Percentiles rank a stretch among this genome's conserved stretches.
Conservation (phyloP, 2,329 filamentous ascomycete species). For the Trichoderma breve region DNA sequence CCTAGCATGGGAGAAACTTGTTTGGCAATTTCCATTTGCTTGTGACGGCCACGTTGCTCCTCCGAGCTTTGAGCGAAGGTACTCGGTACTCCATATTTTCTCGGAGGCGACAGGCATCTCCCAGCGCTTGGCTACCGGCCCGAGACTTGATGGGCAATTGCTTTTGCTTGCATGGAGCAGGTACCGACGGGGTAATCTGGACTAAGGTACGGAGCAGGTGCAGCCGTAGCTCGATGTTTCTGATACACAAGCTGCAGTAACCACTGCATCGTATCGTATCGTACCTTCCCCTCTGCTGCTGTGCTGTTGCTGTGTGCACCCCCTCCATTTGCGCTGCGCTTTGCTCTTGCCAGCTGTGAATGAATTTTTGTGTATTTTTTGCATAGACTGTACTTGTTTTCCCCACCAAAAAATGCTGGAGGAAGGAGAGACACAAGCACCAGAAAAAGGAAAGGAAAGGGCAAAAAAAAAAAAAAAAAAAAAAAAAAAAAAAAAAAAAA, state of each 20-base stretch:
- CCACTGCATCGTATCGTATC: conserved; percentile 13
- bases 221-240: background rate
- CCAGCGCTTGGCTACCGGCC: conserved; percentile 1
- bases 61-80: background rate
- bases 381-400: background rate
- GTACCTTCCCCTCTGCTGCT: conserved; percentile 6
- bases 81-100: conserved; percentile 9
- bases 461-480: background rate
- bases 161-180: background rate
- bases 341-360: conserved; percentile 12
- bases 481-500: background rate
- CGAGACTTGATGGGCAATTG: background rate
- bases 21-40: background rate
- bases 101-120: background rate
- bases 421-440: conserved; percentile 4
- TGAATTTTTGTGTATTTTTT: background rate
- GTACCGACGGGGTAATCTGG: background rate
- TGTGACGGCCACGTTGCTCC: conserved; percentile 9
- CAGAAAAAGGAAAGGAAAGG: background rate
- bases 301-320: background rate
- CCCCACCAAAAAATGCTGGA: background rate
- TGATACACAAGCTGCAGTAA: conserved; percentile 18
- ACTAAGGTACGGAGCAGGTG: background rate
- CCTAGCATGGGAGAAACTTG: background rate
- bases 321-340: background rate